Conservation (phyloP, 177 flowering plant species). For the Tripterygium wilfordii region DNA sequence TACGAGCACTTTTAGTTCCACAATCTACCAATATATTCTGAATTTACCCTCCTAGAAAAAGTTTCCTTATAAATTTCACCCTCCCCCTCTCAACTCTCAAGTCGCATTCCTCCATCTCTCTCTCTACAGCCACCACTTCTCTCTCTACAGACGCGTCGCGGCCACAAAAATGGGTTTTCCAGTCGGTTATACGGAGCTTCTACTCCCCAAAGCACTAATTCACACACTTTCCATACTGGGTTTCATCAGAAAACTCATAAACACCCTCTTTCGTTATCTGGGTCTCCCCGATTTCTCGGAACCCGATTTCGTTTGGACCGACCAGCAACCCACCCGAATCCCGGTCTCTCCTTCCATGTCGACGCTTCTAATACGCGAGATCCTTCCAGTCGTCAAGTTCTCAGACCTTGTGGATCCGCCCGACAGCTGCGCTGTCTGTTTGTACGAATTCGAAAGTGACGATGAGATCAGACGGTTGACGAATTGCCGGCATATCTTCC, state of each 20-base stretch:
- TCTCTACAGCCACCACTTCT: conserved; percentile 2
- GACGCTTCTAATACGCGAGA: conserved; percentile 43
- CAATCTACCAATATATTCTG: too few species aligned
- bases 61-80: too few species aligned
- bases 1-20: too few species aligned
- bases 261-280: conserved; percentile 27
- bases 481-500: conserved; percentile 85
- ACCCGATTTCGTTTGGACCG: conserved; percentile 38
- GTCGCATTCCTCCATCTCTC: too few species aligned
- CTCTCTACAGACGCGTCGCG: neutral
- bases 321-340: conserved; percentile 8
- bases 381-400: conserved; percentile 68
- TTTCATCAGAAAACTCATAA: conserved; percentile 46
- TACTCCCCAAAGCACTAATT: conserved; percentile 66
- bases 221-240: conserved; percentile 51
- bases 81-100: too few species aligned
- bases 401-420: conserved; percentile 42
- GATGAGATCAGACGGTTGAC: conserved; percentile 72
- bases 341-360: neutral
- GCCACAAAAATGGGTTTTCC: conserved; percentile 71
- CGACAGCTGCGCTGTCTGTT: conserved; percentile 83
- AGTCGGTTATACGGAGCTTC: conserved; percentile 66
- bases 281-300: conserved; percentile 72
- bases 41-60: too few species aligned
- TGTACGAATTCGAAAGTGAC: conserved; percentile 61